Evolutionary conservation across 1,284 basidiomycete species (phyloP).

Genomic region (Apiotrichum sp.): DNA sequence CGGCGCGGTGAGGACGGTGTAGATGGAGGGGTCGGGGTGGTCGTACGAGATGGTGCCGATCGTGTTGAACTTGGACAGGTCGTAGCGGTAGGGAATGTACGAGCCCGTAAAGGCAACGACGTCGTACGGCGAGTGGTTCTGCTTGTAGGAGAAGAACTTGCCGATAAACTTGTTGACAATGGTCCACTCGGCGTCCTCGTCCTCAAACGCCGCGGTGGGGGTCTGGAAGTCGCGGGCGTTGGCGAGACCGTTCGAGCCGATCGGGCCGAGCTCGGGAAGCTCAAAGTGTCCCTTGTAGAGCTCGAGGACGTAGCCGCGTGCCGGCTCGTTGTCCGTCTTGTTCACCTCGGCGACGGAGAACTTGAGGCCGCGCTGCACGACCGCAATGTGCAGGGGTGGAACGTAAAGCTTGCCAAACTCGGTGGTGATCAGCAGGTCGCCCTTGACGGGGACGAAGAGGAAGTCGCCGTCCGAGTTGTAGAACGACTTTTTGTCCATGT

Average conservation of each 20-base stretch:
- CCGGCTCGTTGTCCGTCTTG: neutral
- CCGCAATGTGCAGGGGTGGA: slow-evolving; percentile 58
- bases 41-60: slow-evolving; percentile 60
- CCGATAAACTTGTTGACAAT: slow-evolving; percentile 21
- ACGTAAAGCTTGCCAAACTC: slow-evolving; percentile 65
- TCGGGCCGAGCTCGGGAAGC: slow-evolving; percentile 61
- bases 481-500: slow-evolving; percentile 61
- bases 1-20: slow-evolving; percentile 27
- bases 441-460: slow-evolving; percentile 60
- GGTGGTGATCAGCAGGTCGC: slow-evolving; percentile 61
- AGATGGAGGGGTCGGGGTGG: slow-evolving; percentile 39
- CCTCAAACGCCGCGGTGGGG: slow-evolving; percentile 56
- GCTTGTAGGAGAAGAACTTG: slow-evolving; percentile 48
- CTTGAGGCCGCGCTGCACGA: slow-evolving; percentile 61
- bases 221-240: slow-evolving; percentile 60
- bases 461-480: slow-evolving; percentile 65
- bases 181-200: slow-evolving; percentile 53
- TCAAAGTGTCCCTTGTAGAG: slow-evolving; percentile 60
- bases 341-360: slow-evolving; percentile 52
- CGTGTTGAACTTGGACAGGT: slow-evolving; percentile 59
- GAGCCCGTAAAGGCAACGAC: slow-evolving; percentile 66
- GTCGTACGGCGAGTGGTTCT: slow-evolving; percentile 48
- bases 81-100: slow-evolving; percentile 67
- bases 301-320: slow-evolving; percentile 54
- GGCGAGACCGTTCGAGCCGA: slow-evolving; percentile 60